Percentiles rank a stretch among this genome's conserved stretches.
phyloP scores from a whole-genome alignment of 2,329 filamentous ascomycete genomes.

The Calonectria pauciramosa region DNA sequence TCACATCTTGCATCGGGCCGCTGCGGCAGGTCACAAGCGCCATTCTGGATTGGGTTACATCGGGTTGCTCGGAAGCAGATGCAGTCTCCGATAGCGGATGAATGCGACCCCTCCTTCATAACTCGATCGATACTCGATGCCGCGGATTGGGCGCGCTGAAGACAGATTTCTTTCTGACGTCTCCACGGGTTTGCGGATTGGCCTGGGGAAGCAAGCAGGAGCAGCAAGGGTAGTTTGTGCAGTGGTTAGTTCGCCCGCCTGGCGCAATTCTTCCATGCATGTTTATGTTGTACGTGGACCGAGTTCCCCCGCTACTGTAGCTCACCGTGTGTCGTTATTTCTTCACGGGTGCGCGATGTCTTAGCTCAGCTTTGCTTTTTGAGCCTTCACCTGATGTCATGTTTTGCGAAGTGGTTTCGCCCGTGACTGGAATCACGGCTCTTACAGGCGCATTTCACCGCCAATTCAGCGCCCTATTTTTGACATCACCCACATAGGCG shows the following conservation, averaged over 20 bases:
- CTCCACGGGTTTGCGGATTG: neutral
- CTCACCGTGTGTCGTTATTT: neutral
- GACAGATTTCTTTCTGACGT: neutral
- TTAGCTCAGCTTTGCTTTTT: neutral
- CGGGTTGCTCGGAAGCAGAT: neutral
- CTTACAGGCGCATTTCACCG: neutral
- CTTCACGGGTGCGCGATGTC: neutral
- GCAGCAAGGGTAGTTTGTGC: neutral
- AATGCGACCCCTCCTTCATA: neutral
- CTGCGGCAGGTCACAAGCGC: neutral
- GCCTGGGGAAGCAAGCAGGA: too few relatives aligned
- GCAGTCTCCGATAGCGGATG: neutral
- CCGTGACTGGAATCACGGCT: neutral
- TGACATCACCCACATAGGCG: neutral
- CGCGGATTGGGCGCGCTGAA: neutral
- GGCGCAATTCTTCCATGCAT: neutral
- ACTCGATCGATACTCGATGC: neutral
- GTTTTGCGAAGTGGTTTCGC: neutral
- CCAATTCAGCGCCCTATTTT: neutral
- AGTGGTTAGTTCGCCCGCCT: neutral
- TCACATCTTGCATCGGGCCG: constrained; percentile 5
- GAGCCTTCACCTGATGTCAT: neutral
- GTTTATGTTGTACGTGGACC: neutral
- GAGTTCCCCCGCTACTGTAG: neutral
- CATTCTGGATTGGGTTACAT: neutral